Evolutionary conservation across 2,329 filamentous ascomycete genomes (phyloP), one percentile per base, ranked within the genome.

Genomic region (Rachicladosporium sp.): DNA sequence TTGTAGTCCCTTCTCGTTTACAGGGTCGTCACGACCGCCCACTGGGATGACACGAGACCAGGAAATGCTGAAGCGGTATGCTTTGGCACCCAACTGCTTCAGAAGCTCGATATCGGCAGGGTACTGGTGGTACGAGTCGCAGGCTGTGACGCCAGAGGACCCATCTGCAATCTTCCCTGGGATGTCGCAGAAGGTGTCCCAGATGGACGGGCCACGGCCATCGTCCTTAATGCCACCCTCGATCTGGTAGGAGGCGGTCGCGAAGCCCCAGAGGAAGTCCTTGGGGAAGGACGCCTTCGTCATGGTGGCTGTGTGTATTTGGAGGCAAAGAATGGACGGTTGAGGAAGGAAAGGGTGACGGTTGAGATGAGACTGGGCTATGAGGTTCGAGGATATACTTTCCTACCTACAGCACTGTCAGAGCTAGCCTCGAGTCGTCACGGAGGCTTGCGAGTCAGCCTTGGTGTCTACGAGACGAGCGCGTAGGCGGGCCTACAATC

Each of bases 201-300:
- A 93, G 60, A 93, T 91, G 45, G 81, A 85, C 40, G 83, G 78
- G 13, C 75, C 81, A 47, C 85, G 82, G 48, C 85, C 86, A 57
- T 89, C 85, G 55, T 80, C 74, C 35, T 80, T 68, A 31, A 72
- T 68, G 35, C 77, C 78, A 42, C 86, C 86, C 67, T 93, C 86
- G 51, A 93, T 82, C 60, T 93, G 85, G 67, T 91, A 93, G 57
- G 85, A 91, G 56, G 82, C 82, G 31, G 82, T 88, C 53, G 82
- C 82, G 62, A 85, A 87, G 39, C 82, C 82, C 82, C 81, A 87
- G 44, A 76, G 63, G 60, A 88, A 55, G 42, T 52, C 48, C 35
- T 47, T 47, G 5, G 45, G 46, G 34, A 53, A 36, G 15, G 41
- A 38, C 11, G 40, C 13, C 21, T 47, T 35, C 36, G 49, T 31